Evolutionary conservation across 1,139 yeast genomes (phyloP), one percentile per base, ranked within the genome.

Genomic region (Taphrina confusa): DNA sequence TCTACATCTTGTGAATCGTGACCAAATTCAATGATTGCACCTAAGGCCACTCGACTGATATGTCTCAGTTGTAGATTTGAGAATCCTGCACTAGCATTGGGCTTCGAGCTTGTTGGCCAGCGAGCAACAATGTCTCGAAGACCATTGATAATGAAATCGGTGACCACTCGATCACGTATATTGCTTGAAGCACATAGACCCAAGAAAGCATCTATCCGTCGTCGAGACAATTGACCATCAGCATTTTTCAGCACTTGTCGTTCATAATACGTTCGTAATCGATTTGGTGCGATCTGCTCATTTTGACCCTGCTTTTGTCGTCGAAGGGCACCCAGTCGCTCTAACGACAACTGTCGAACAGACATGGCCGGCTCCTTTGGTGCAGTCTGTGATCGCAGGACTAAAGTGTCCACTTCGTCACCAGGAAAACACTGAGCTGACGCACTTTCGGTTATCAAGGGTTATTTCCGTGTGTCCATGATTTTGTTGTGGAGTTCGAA

Each of bases 31-130:
- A 50, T 14, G n/a, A 23, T 9, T 12, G 44, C 56, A 6, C 28
- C 18, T 3, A 30, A 12, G 3, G 40, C 39, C 2, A 40, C 20
- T 9, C 36, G 30, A 6, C 45, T 39, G 31, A 40, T 16, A 25
- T 40, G 37, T 22, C 33, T 42, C 47, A 52, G 33, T 12, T 40
- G 40, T 30, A 4, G 18, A 20, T 33, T 20, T 3, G 57, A 39
- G 9, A 28, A 31, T 9, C 30, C 46, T 18, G 33, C 47, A 6
- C 22, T 23, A 23, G 5, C 22, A 16, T 16, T 33, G 9, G 8
- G 18, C 22, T n/a, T 22, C n/a, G n/a, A 31, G 16, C n/a, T 9
- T n/a, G 11, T n/a, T 6, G 58, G 58, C 58, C 58, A 54, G 2
- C 50, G 50, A 4, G 23, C 36, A 16, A 39, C 27, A 23, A 54